Percentiles rank a stretch among this genome's conserved stretches.
Evolutionary conservation across 495 filamentous ascomycete species (phyloP).

Genomic region (Xylaria castorea): DNA sequence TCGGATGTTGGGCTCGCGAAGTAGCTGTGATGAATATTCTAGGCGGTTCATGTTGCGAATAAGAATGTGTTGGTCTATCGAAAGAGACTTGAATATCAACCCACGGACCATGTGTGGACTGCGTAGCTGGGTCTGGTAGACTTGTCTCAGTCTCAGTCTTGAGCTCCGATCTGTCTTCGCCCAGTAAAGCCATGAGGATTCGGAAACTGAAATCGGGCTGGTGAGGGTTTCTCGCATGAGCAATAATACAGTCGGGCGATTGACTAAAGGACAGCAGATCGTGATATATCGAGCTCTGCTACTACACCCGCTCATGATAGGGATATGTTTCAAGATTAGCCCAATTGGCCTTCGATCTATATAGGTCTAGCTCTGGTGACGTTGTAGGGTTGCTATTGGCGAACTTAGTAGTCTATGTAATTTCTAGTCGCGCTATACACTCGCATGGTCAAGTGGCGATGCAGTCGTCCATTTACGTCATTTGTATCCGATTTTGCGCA

Average conservation of each 20-base stretch:
- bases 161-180: neutral
- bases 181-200: neutral
- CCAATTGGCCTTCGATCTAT: neutral
- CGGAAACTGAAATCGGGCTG: neutral
- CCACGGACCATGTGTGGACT: neutral
- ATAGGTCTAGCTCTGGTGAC: neutral
- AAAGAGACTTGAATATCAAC: constrained; percentile 4
- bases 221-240: neutral
- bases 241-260: neutral
- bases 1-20: constrained; percentile 8
- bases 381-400: neutral
- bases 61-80: constrained; percentile 5
- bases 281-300: neutral
- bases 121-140: neutral
- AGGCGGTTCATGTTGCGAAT: constrained; percentile 4
- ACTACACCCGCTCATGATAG: neutral
- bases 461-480: neutral
- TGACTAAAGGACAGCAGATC: neutral
- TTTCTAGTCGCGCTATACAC: neutral
- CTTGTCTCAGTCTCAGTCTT: neutral
- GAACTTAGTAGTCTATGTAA: neutral
- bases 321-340: neutral
- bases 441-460: neutral
- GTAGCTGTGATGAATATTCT: neutral
- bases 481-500: neutral